Base-by-base conservation (phyloP, 495 filamentous ascomycete species). In the Penicillium coprophilum region DNA sequence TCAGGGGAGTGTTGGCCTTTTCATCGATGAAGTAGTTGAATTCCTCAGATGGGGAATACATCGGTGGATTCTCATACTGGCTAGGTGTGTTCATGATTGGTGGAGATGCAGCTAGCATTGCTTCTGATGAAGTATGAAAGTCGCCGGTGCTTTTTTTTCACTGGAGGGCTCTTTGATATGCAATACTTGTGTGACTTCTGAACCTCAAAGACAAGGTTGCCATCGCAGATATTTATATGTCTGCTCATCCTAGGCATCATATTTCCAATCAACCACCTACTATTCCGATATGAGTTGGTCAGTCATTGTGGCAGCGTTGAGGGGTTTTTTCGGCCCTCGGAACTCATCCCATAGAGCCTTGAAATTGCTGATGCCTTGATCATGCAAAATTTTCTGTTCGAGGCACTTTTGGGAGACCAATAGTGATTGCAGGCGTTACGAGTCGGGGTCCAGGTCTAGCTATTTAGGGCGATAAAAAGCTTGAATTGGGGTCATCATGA, bases 301-400 rank as follows among this genome's bases (percentile, higher is more conserved):
- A 7, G 12, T 20, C 10, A 34, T 46, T 15, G 57, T 41, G 54
- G 54, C 61, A 61, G 55, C 61, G 58, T 50, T 55, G 58, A 52
- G 50, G 48, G 23, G 34, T 23, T 45, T 38, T 49, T 36, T 40
- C 55, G 46, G 24, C 23, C 12, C 53, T 48, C 27, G 38, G 50
- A 31, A 17, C n/a, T 43, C 50, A 52, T 31, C 17, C 1, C 10
- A 36, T 15, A 12, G 6, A 10, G 10, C n/a, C 12, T 21, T 23
- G 7, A 1, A 48, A 34, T 32, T 7, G 1, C 3, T 23, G 46
- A 32, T 11, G 45, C 28, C 28, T 48, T 48, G 40, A 23, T 24
- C 13, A 52, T 38, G 38, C 49, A 19, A 17, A 0, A 19, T 17
- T 40, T 36, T 31, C 9, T 17, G 34, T 50, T 51, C 15, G 13